These are phyloP conservation scores for Botryosphaeria dothidea DNA, from an alignment of 2,329 filamentous ascomycete genomes.

Conservation along the genomic window DNA sequence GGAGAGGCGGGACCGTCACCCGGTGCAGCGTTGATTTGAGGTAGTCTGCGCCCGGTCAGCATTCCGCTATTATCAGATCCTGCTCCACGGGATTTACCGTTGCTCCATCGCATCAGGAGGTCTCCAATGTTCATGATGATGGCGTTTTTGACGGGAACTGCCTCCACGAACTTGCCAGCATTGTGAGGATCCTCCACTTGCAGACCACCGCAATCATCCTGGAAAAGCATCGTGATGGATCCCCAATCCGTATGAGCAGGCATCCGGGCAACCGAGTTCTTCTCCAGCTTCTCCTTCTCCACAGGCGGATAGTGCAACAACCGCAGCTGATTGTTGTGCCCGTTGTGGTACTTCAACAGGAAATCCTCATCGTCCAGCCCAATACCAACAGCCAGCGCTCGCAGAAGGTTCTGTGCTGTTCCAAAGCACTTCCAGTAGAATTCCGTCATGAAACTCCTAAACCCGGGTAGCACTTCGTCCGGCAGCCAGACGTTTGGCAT, in stretches of 20 bases:
- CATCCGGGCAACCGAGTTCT: constrained; percentile 48
- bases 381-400: constrained; percentile 50
- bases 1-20: constrained; percentile 8
- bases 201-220: constrained; percentile 58
- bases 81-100: background rate
- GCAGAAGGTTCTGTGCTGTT: constrained; percentile 46
- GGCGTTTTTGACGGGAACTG: constrained; percentile 8
- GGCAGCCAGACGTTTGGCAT: constrained; percentile 51
- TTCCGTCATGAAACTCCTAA: constrained; percentile 47
- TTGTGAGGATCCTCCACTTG: constrained; percentile 37
- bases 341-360: constrained; percentile 53
- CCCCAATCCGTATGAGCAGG: constrained; percentile 57
- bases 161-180: constrained; percentile 5
- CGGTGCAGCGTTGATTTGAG: constrained; percentile 18
- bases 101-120: constrained; percentile 19
- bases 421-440: constrained; percentile 54
- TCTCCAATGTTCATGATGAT: constrained; percentile 18
- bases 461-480: constrained; percentile 46
- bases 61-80: background rate
- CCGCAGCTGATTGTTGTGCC: constrained; percentile 60
- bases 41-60: background rate
- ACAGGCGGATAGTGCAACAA: constrained; percentile 61
- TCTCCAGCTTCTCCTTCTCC: constrained; percentile 45
- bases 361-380: constrained; percentile 48
- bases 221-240: constrained; percentile 45